Evolutionary conservation across 345 rosid species (phyloP), one percentile per base, ranked within the genome.

Genomic region (Ailanthus altissimus): DNA sequence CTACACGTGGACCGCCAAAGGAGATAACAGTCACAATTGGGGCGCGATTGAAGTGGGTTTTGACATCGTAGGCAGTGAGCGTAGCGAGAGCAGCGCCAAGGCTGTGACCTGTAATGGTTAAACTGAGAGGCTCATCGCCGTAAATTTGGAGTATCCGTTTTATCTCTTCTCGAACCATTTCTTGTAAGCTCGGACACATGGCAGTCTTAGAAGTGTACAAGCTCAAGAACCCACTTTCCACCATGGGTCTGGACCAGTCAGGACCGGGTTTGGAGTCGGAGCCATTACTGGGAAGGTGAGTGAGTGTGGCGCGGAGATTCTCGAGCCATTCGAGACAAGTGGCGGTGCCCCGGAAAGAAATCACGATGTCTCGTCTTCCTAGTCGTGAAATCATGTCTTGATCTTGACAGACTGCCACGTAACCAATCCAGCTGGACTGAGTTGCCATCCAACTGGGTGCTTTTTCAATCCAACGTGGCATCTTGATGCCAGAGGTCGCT

Each of bases 281-380:
- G 20, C 62, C 51, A 20, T 56, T 75, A 38, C 79, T 25, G 15
- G 89, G 89, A 16, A 92, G 78, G 21, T 60, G 84, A 12, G 94
- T 80, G 28, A 96, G 87, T 38, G 88, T 86, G 72, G 98, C 97
- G 4, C 99, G 91, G 12, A 96, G 81, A 67, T 96, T 96, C 71
- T 96, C 99, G 9, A 92, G 86, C 99, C 99, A 96, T 64, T 96
- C 99, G 11, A 96, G 86, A 78, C 97, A 87, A 53, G 99, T 96
- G 75, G 90, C 94, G 13, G 99, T 96, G 47, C 99, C 99, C 25
- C 99, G 82, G 23, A 67, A 86, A 1, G 99, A 88, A 73, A 96
- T 92, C 66, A 96, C 93, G 2, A 93, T 85, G 72, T 96, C 99
- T 73, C 99, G 85, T 43, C 99, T 82, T 6, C 99, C 99, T 0